Evolutionary conservation across 352 stramenopile species (phyloP).

Genomic region (Phytophthora pistaciae): DNA sequence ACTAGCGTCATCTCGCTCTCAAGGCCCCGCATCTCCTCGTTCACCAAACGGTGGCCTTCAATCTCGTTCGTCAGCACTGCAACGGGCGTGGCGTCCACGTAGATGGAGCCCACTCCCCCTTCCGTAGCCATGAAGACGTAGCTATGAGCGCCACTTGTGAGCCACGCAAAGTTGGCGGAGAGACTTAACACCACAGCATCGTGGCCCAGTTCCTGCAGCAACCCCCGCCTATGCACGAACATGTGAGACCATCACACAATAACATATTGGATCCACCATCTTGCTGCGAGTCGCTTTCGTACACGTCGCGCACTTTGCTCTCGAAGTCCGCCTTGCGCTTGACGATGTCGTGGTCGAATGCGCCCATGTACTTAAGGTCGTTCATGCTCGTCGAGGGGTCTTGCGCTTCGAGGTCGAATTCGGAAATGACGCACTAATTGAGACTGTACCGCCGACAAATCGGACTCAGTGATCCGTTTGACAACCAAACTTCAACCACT

Average conservation of each 20-base stretch:
- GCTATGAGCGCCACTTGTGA: slow-evolving; percentile 66
- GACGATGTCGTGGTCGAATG: slow-evolving; percentile 53
- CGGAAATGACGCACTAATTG: slow-evolving; percentile 23
- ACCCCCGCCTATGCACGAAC: slow-evolving; percentile 39
- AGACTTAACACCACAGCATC: slow-evolving; percentile 65
- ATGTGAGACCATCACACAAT: slow-evolving; percentile 10
- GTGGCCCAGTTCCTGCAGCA: slow-evolving; percentile 52
- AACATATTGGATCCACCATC: background rate
- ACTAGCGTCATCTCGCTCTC: slow-evolving; percentile 50
- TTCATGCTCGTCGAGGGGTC: slow-evolving; percentile 48
- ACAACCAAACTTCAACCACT: slow-evolving; percentile 37
- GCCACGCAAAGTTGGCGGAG: slow-evolving; percentile 75
- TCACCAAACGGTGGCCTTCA: slow-evolving; percentile 74
- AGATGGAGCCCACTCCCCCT: slow-evolving; percentile 69
- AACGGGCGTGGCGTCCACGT: slow-evolving; percentile 59
- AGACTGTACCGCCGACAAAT: slow-evolving; percentile 17
- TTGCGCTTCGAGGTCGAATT: slow-evolving; percentile 8
- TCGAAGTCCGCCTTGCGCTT: slow-evolving; percentile 59
- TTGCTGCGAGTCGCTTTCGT: slow-evolving; percentile 25
- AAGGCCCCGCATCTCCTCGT: slow-evolving; percentile 73
- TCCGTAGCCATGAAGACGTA: slow-evolving; percentile 80
- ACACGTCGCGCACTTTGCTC: slow-evolving; percentile 58
- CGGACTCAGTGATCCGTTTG: slow-evolving; percentile 16
- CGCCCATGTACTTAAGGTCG: slow-evolving; percentile 65
- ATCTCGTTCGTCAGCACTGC: slow-evolving; percentile 79